Evolutionary conservation across 2,329 filamentous ascomycete species (phyloP).

Genomic region (Didymella segeticola): DNA sequence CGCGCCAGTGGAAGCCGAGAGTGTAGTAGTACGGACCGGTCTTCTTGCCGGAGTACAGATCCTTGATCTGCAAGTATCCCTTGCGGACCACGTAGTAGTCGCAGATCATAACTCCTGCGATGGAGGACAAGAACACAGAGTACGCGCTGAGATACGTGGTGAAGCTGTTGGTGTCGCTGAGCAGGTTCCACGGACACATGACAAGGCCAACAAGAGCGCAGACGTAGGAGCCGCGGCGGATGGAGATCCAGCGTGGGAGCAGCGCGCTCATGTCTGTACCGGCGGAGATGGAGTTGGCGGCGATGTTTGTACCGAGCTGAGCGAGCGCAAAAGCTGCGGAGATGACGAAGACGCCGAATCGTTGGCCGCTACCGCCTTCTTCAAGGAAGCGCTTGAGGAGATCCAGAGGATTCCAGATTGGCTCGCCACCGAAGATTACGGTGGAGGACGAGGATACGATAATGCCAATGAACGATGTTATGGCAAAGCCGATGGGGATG

Average conservation of each 20-base stretch:
- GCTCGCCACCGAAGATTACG: slow-evolving; percentile 51
- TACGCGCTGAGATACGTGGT: slow-evolving; percentile 92
- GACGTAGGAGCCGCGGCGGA: slow-evolving; percentile 85
- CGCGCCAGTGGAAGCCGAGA: slow-evolving; percentile 80
- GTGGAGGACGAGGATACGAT: slow-evolving; percentile 57
- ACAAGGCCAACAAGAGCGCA: slow-evolving; percentile 80
- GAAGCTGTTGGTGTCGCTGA: slow-evolving; percentile 79
- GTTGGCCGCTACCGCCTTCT: slow-evolving; percentile 49
- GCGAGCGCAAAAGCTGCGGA: slow-evolving; percentile 66
- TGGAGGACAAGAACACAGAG: slow-evolving; percentile 91
- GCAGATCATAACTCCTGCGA: slow-evolving; percentile 86
- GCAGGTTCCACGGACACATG: slow-evolving; percentile 86
- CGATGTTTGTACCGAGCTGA: slow-evolving; percentile 86
- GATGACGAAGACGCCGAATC: slow-evolving; percentile 62
- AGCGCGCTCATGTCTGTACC: slow-evolving; percentile 84
- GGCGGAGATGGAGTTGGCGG: slow-evolving; percentile 83
- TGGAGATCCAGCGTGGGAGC: slow-evolving; percentile 80
- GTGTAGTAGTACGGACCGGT: slow-evolving; percentile 76
- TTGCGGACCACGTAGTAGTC: slow-evolving; percentile 89
- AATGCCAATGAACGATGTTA: slow-evolving; percentile 80
- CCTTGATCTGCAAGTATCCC: slow-evolving; percentile 79
- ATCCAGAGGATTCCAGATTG: slow-evolving; percentile 54
- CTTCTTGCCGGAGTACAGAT: slow-evolving; percentile 76
- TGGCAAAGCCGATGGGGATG: slow-evolving; percentile 56
- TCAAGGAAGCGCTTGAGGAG: slow-evolving; percentile 52